These are phyloP conservation scores for Boletus tomentosulus DNA, from an alignment of 768 basidiomycete genomes.

Conservation along the genomic window DNA sequence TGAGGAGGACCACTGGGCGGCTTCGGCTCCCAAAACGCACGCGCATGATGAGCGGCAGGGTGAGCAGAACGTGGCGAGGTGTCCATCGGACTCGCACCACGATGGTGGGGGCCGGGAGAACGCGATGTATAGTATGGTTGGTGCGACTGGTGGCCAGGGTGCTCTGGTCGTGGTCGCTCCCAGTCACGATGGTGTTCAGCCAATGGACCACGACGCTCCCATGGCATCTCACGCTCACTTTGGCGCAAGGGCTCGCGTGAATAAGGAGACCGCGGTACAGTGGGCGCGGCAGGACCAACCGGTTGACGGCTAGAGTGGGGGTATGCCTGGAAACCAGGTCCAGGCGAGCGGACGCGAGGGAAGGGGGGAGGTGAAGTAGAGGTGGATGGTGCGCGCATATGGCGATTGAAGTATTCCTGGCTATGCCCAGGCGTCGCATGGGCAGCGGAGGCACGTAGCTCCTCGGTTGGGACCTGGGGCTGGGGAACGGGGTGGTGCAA, in stretches of 20 bases:
- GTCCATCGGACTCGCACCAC: slow-evolving; percentile 49
- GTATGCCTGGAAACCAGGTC: slow-evolving; percentile 46
- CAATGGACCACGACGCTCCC: slow-evolving; percentile 56
- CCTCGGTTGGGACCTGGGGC: slow-evolving; percentile 50
- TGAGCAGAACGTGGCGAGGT: slow-evolving; percentile 57
- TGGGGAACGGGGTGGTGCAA: slow-evolving; percentile 70
- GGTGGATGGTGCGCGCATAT: slow-evolving; percentile 49
- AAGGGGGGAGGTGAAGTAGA: slow-evolving; percentile 59
- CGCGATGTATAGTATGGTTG: slow-evolving; percentile 32
- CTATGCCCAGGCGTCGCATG: slow-evolving; percentile 40
- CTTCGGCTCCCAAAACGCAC: slow-evolving; percentile 62
- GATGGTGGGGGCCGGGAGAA: slow-evolving; percentile 37
- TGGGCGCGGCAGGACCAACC: slow-evolving; percentile 50
- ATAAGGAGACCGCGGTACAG: slow-evolving; percentile 59
- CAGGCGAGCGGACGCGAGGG: slow-evolving; percentile 48
- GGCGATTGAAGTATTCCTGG: slow-evolving; percentile 55
- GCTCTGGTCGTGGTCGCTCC: slow-evolving; percentile 44
- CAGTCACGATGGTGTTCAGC: slow-evolving; percentile 48
- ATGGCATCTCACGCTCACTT: slow-evolving; percentile 49
- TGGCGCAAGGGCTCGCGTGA: slow-evolving; percentile 46
- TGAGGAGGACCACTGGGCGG: slow-evolving; percentile 34
- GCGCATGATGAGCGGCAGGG: slow-evolving; percentile 31
- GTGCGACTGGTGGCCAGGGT: slow-evolving; percentile 30
- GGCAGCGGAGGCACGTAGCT: slow-evolving; percentile 39
- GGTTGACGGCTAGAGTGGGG: slow-evolving; percentile 44